A percentile compares a stretch with the other conserved stretches of the same genome.
Evolutionary conservation across 306 rosid species (phyloP).

Genomic region (Senna siamea): DNA sequence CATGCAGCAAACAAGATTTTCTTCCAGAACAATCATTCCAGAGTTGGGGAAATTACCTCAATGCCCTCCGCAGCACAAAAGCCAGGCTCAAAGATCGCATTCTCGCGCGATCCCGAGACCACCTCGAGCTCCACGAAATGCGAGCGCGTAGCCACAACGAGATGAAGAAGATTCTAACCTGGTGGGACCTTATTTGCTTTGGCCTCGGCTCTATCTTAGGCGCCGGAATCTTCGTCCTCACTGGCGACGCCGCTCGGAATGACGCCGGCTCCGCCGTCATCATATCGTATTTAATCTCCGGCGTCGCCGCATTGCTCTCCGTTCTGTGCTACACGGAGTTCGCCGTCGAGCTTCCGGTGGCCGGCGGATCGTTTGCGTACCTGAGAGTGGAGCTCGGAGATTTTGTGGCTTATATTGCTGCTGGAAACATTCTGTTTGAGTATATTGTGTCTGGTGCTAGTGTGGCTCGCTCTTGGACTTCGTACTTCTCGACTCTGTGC

Average conservation of each 20-base stretch:
- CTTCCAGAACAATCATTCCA: conserved; percentile 48
- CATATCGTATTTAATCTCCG: conserved; percentile 38
- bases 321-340: conserved; percentile 50
- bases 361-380: conserved; percentile 40
- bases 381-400: conserved; percentile 45
- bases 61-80: conserved; percentile 33
- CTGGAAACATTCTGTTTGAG: conserved; percentile 43
- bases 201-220: conserved; percentile 39
- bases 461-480: conserved; percentile 48
- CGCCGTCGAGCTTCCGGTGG: conserved; percentile 42
- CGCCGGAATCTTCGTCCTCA: conserved; percentile 44
- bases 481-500: conserved; percentile 41
- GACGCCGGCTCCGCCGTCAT: conserved; percentile 39
- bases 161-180: conserved; percentile 44
- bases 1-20: conserved; percentile 38
- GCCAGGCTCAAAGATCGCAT: conserved; percentile 35
- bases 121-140: conserved; percentile 33
- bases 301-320: conserved; percentile 37
- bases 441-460: conserved; percentile 36
- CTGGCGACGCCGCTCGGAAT: conserved; percentile 25
- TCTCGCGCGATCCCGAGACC: conserved; percentile 28
- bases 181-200: conserved; percentile 50
- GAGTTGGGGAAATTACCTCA: conserved; percentile 37
- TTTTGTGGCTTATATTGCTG: conserved; percentile 35
- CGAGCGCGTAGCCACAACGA: conserved; percentile 33